A percentile compares a stretch with the other conserved stretches of the same genome.
phyloP scores from a whole-genome alignment of 2,329 filamentous ascomycete genomes.

The Helminthosporium solani region DNA sequence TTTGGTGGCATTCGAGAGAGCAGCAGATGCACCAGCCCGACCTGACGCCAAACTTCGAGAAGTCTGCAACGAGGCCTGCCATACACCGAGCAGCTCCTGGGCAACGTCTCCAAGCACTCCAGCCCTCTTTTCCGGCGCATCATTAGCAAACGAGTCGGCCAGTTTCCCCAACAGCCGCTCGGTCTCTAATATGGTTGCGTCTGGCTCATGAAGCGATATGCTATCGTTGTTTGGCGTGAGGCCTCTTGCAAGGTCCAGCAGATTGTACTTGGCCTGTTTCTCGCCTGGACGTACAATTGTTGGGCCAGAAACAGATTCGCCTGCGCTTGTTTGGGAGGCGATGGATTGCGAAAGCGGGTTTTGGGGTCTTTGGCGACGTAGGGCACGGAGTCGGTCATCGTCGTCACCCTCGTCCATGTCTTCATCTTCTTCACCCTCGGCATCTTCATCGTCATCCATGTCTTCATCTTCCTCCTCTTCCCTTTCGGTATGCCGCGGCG shows the following conservation, averaged over 20 bases:
- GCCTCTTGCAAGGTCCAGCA: constrained; percentile 70
- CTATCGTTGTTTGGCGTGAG: constrained; percentile 59
- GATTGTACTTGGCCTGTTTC: constrained; percentile 59
- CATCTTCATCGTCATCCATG: constrained; percentile 22
- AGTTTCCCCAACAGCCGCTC: constrained; percentile 63
- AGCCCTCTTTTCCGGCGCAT: constrained; percentile 31
- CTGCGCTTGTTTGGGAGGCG: constrained; percentile 41
- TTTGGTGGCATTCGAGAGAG: constrained; percentile 73
- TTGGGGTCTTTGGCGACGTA: constrained; percentile 25
- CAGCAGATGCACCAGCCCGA: constrained; percentile 53
- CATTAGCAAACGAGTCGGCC: constrained; percentile 34
- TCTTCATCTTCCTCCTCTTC: constrained; percentile 28
- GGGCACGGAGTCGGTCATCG: constrained; percentile 46
- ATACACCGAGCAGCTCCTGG: constrained; percentile 32
- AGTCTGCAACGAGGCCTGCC: constrained; percentile 55
- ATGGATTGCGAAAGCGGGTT: constrained; percentile 33
- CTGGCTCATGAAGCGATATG: constrained; percentile 66
- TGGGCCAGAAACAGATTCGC: constrained; percentile 22
- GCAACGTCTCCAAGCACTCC: constrained; percentile 29
- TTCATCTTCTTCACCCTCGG: constrained; percentile 21
- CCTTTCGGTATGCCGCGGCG: constrained; percentile 31
- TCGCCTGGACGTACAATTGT: constrained; percentile 28
- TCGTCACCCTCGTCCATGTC: constrained; percentile 33
- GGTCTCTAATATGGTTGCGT: constrained; percentile 71
- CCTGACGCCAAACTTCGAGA: constrained; percentile 16